These are phyloP conservation scores for Scorias spongiosa DNA, from an alignment of 2,329 filamentous ascomycete genomes.

Conservation along the genomic window DNA sequence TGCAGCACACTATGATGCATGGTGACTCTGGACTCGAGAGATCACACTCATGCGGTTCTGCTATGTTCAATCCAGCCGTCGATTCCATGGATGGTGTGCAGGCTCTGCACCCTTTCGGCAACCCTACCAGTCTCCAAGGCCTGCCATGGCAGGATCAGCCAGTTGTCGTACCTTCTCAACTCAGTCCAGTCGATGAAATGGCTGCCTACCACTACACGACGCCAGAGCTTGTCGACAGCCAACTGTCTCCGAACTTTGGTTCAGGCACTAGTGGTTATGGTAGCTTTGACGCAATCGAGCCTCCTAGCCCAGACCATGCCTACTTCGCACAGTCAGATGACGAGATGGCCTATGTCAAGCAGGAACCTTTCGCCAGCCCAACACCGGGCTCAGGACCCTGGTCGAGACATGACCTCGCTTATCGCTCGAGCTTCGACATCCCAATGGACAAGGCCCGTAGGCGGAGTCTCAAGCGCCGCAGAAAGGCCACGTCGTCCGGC, in stretches of 20 bases:
- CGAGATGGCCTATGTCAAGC: constrained; percentile 9
- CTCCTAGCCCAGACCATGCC: constrained; percentile 5
- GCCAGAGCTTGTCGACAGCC: constrained; percentile 1
- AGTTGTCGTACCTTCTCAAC: constrained; percentile 13
- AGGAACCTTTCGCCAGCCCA: constrained; percentile 4
- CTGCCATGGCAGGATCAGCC: background rate
- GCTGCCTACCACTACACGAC: constrained; percentile 6
- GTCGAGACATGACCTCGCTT: background rate
- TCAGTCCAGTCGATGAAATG: constrained; percentile 9
- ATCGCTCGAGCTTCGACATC: background rate
- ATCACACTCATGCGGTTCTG: background rate
- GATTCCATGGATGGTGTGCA: background rate
- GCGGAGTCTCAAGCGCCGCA: constrained; percentile 3
- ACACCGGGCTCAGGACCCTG: background rate
- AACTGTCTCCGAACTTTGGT: constrained; percentile 1
- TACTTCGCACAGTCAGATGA: constrained; percentile 11
- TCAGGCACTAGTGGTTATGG: constrained; percentile 2
- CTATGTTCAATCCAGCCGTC: background rate
- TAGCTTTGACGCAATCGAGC: constrained; percentile 5
- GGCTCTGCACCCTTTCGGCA: background rate
- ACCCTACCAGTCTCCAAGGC: background rate
- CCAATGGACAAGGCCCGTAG: background rate
- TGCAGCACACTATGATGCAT: background rate
- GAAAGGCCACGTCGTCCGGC: constrained; percentile 3
- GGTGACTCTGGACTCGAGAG: background rate